Percentiles rank a stretch among this genome's conserved stretches.
Conservation (phyloP, 345 rosid genomes). For the Xanthoceras sorbifolium region DNA sequence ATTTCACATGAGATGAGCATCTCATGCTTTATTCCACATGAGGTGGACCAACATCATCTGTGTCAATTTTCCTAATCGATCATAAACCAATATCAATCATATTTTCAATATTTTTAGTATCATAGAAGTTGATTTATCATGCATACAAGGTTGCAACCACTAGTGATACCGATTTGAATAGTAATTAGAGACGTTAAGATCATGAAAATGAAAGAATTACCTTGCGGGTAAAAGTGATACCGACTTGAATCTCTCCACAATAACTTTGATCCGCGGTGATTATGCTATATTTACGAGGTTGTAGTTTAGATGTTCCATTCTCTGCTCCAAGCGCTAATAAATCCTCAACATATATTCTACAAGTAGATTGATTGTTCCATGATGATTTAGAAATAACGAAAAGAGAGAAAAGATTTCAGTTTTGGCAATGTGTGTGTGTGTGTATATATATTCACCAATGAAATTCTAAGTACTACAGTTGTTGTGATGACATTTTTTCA, state of each 20-base stretch:
- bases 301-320: slow-evolving; percentile 63
- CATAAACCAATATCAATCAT: no score
- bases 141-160: no score
- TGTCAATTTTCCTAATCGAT: no score
- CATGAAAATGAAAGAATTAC: slow-evolving; percentile 22
- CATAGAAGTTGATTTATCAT: not conserved
- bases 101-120: no score
- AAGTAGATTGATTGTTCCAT: not conserved
- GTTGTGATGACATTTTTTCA: not conserved
- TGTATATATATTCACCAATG: not conserved
- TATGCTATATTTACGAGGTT: slow-evolving; percentile 60
- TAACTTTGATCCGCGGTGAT: slow-evolving; percentile 45
- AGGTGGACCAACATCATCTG: no score
- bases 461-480: not conserved
- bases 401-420: not conserved
- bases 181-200: not conserved
- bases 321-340: slow-evolving; percentile 74
- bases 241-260: slow-evolving; percentile 74
- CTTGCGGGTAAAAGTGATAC: slow-evolving; percentile 48
- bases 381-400: not conserved
- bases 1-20: no score
- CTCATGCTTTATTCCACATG: no score
- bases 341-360: slow-evolving; percentile 74
- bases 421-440: not conserved
- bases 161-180: not conserved